phyloP scores from a whole-genome alignment of 2,329 filamentous ascomycete genomes.

The Diaporthe citriasiana region DNA sequence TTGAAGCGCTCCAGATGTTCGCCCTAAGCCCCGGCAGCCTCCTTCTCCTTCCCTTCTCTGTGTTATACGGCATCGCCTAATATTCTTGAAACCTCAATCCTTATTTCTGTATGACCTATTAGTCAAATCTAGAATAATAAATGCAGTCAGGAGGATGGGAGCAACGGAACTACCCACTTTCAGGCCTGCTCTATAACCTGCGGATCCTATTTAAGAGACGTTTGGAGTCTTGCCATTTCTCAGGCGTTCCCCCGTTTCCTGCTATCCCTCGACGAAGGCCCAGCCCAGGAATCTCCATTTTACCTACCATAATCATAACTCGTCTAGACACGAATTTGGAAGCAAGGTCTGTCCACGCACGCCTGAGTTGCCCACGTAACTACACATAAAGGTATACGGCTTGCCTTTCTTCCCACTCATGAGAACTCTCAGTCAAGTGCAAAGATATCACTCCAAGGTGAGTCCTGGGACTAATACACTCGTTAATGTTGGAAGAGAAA shows the following conservation, averaged over 20 bases:
- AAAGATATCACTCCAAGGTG: too few relatives aligned
- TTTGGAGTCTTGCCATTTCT: neutral
- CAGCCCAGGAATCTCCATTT: neutral
- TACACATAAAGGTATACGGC: neutral
- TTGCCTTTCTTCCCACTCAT: too few relatives aligned
- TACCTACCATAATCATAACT: neutral
- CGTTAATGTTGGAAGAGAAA: too few relatives aligned
- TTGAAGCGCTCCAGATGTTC: neutral
- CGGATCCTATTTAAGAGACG: neutral
- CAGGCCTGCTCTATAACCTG: too few relatives aligned
- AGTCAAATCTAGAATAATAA: neutral
- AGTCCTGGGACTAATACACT: too few relatives aligned
- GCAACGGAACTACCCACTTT: neutral
- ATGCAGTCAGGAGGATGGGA: too few relatives aligned
- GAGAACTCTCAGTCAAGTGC: too few relatives aligned
- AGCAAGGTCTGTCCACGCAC: too few relatives aligned
- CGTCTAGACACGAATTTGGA: too few relatives aligned
- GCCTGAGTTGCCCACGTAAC: neutral
- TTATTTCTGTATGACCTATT: neutral
- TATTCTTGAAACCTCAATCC: neutral
- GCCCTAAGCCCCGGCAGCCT: neutral
- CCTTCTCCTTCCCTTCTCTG: neutral
- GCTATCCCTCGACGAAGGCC: neutral
- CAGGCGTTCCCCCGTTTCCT: neutral
- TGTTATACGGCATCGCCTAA: neutral